Evolutionary conservation across 192 early-diverging fungal genomes (phyloP), one percentile per base, ranked within the genome.

Genomic region (Gryganskiella cystojenkinii): DNA sequence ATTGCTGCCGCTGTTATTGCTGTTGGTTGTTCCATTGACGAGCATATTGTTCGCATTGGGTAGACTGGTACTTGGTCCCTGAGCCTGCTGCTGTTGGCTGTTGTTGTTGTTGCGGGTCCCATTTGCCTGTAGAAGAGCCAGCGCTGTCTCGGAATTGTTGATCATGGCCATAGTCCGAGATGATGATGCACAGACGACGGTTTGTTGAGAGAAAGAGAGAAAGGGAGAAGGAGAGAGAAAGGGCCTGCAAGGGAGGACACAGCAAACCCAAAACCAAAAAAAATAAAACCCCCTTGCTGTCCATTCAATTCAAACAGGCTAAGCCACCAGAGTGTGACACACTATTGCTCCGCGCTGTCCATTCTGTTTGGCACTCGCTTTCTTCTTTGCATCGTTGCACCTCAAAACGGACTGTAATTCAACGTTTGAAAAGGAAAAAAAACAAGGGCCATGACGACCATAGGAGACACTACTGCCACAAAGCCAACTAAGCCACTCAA

Each of bases 41-140:
- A 67, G 65, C 65, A 67, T 67, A 34, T 67, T 67, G 30, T 67
- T 67, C 45, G 56, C 56, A 40, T 67, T 59, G 33, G 67, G 57
- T 49, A 61, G 58, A 17, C 22, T 59, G 15, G 42, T 0, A 25
- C 47, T 45, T 4, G 42, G 24, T 14, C 67, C 67, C 9, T 69
- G 67, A 4, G 6, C 27, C 13, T 61, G 56, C 0, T 22, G 3
- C 11, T 55, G n/a, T 9, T 24, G 49, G 22, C 31, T 53, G 7
- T 53, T 54, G 55, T 24, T 54, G 30, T 2, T 35, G 55, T 20
- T 31, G 4, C 27, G 22, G 45, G 65, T 37, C 34, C 40, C 30
- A 42, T 34, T 34, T 30, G 34, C 53, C 47, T 67, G 65, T 6
- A 67, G 15, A 11, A 67, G 35, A 9, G 65, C 46, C 28, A 67